Conservation (phyloP, 768 basidiomycete genomes). For the Tricholoma sp. region DNA sequence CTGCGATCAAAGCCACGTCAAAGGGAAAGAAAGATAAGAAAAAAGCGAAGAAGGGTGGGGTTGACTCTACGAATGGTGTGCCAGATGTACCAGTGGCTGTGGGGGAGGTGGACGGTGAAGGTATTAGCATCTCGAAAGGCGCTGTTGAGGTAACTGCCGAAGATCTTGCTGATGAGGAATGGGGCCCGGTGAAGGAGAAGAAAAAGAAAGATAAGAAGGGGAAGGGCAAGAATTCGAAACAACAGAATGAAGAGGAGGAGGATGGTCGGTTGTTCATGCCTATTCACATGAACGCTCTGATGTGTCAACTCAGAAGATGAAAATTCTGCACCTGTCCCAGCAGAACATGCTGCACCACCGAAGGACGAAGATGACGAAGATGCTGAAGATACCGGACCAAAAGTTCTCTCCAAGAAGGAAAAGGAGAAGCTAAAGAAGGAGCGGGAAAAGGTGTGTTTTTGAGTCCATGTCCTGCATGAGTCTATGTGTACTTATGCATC, state of each 20-base stretch:
- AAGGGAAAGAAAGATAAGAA: slow-evolving; percentile 53
- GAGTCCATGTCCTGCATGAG: slow-evolving; percentile 1
- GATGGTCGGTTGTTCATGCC: slow-evolving; percentile 9
- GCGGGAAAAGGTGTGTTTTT: slow-evolving; percentile 71
- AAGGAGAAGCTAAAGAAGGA: slow-evolving; percentile 98
- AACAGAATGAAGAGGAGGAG: slow-evolving; percentile 30
- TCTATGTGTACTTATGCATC: slow-evolving; percentile 7
- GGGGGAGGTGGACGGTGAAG: slow-evolving; percentile 24
- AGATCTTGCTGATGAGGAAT: slow-evolving; percentile 70
- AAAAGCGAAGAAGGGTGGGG: slow-evolving; percentile 50
- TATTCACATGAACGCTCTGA: neutral
- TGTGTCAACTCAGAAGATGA: slow-evolving; percentile 14
- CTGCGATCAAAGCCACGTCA: slow-evolving; percentile 52
- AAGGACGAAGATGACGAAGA: slow-evolving; percentile 44
- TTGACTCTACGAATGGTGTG: slow-evolving; percentile 19
- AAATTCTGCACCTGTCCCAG: slow-evolving; percentile 19
- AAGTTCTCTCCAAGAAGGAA: slow-evolving; percentile 88
- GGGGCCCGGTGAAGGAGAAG: slow-evolving; percentile 58
- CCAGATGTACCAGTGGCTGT: slow-evolving; percentile 20
- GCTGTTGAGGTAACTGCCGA: slow-evolving; percentile 59
- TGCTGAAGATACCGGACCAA: slow-evolving; percentile 52
- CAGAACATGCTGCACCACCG: slow-evolving; percentile 19
- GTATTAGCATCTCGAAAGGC: slow-evolving; percentile 29
- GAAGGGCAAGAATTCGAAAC: slow-evolving; percentile 47
- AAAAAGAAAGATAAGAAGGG: slow-evolving; percentile 59